Base-by-base conservation (phyloP, 345 rosid species). In the Sisymbrium irio region DNA sequence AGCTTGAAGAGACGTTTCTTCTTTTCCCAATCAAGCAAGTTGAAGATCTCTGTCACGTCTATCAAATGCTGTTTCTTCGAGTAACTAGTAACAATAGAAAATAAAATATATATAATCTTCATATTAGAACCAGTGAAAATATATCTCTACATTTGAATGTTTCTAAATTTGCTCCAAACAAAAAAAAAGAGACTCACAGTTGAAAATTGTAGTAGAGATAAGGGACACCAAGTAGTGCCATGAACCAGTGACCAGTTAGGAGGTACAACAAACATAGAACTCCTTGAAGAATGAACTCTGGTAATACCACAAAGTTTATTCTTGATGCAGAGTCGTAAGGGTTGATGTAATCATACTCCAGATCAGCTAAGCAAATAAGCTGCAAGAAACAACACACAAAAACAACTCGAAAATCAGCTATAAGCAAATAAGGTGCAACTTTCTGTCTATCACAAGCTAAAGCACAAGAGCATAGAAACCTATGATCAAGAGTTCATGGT, bases 31-130 rank as follows among this genome's bases (percentile, higher is more conserved):
- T 73, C 78, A 30, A 95, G 96, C 80, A 78, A 77, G 86, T 95
- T 95, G 79, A 90, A 92, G 72, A 95, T 92, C 90, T 95, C 96
- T 0, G 99, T 95, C 45, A 95, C 99, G 63, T 95, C 98, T 69
- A 90, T 60, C 68, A 95, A 78, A 81, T 95, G 99, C 17, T 80
- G 81, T 74, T 69, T 65, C 41, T 39, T 78, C 19, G 84, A 84
- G 79, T 90, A 95, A 65, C 98, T 95, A n/a, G n/a, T n/a, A 74
- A 22, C 40, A 51, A 51, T 2, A 30, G 13, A 30, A 50, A 19
- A 40, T 6, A 13, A 27, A 53, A 67, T 41, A 47, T 55, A 60
- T 30, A 73, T 15, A 6, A 14, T 13, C 18, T 62, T 5, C 3
- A 27, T n/a, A n/a, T n/a, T n/a, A 27, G 15, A 1, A 41, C 51